These are phyloP conservation scores for Chlamydomonas sphaeroides DNA, from an alignment of 139 green algal genomes.

Conservation along the genomic window DNA sequence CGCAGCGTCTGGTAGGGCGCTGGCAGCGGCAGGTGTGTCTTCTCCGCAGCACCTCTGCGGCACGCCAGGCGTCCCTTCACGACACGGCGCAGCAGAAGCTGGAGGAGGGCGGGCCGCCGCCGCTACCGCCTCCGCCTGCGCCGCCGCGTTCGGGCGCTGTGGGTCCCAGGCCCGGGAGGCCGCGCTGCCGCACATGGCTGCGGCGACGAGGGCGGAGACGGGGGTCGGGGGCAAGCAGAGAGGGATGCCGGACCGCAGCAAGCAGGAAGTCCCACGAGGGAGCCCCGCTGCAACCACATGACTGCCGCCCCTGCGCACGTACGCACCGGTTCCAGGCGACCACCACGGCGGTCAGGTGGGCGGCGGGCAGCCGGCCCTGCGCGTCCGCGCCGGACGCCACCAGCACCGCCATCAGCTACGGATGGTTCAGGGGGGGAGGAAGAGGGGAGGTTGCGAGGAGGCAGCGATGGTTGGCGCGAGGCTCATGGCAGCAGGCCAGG, in stretches of 20 bases:
- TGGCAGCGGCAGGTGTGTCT: no score
- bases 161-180: conserved; percentile 13
- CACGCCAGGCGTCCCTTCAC: no score
- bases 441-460: no score
- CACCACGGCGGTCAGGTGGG: conserved; percentile 9
- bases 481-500: background rate
- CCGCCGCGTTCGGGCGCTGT: background rate
- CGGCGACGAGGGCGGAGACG: no score
- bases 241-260: background rate
- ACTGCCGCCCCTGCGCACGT: background rate
- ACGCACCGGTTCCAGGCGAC: conserved; percentile 21
- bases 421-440: background rate
- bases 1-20: no score
- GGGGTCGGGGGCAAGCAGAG: background rate
- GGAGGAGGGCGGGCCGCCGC: no score
- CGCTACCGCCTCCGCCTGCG: background rate
- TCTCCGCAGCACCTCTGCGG: no score
- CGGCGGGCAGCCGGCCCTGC: background rate
- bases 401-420: conserved; percentile 16
- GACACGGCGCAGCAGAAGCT: background rate
- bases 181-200: conserved; percentile 1
- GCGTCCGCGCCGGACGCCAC: conserved; percentile 6
- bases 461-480: no score
- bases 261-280: background rate
- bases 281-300: background rate